Conservation (phyloP, 2,329 filamentous ascomycete genomes). For the Orbilia javanica region DNA sequence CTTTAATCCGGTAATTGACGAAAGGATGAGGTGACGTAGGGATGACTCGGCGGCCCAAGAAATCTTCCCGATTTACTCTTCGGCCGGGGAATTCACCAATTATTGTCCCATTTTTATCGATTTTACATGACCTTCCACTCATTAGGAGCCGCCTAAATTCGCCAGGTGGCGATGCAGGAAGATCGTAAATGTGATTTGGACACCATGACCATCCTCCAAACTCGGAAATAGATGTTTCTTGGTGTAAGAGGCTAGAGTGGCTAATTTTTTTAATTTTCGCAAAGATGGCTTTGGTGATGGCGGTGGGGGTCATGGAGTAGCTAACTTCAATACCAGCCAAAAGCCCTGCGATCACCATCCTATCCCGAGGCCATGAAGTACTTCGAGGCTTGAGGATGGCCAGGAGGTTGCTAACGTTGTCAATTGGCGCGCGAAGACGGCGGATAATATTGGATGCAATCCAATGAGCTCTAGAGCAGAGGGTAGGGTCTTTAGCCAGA, state of each 20-base stretch:
- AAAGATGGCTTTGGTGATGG: slow-evolving; percentile 18
- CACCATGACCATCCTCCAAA: slow-evolving; percentile 48
- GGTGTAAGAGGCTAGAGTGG: slow-evolving; percentile 30
- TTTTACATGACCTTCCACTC: background rate
- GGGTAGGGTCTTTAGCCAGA: slow-evolving; percentile 24
- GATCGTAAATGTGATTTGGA: slow-evolving; percentile 29
- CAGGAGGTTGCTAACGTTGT: slow-evolving; percentile 59
- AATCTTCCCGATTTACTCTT: slow-evolving; percentile 24
- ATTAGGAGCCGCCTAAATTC: slow-evolving; percentile 17
- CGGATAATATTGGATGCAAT: slow-evolving; percentile 40
- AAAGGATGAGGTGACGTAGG: slow-evolving; percentile 29
- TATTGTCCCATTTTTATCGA: slow-evolving; percentile 20
- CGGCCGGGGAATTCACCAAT: slow-evolving; percentile 10
- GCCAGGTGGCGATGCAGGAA: slow-evolving; percentile 17
- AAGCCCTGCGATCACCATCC: slow-evolving; percentile 60
- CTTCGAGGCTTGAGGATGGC: slow-evolving; percentile 59
- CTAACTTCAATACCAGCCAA: slow-evolving; percentile 57
- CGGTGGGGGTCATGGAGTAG: slow-evolving; percentile 14
- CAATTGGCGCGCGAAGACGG: slow-evolving; percentile 37
- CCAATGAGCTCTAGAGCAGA: slow-evolving; percentile 46
- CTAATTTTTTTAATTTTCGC: slow-evolving; percentile 13
- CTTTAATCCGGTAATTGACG: slow-evolving; percentile 20
- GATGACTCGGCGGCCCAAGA: slow-evolving; percentile 7
- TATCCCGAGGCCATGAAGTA: slow-evolving; percentile 61
- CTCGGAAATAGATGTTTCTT: slow-evolving; percentile 21